Evolutionary conservation across 805 yeast species (phyloP).

Genomic region (Lachancea sp.): DNA sequence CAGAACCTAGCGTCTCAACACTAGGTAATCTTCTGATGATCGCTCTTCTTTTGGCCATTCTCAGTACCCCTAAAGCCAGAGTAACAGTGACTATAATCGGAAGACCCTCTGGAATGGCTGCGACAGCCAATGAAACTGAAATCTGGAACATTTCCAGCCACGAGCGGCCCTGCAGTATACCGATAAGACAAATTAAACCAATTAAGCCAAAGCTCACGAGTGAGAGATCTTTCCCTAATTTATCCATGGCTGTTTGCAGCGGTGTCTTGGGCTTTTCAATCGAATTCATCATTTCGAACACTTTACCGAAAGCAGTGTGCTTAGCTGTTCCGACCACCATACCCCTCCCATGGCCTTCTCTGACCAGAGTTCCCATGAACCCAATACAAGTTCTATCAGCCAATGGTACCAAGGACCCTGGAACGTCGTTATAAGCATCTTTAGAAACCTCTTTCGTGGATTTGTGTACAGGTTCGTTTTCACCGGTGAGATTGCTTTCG

Average conservation of each 20-base stretch:
- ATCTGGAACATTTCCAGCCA: slow-evolving; percentile 99
- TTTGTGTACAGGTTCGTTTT: slow-evolving; percentile 80
- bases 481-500: slow-evolving; percentile 95
- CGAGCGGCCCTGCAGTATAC: slow-evolving; percentile 83
- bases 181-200: slow-evolving; percentile 86
- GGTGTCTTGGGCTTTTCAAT: slow-evolving; percentile 99
- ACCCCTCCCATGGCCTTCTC: slow-evolving; percentile 94
- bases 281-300: slow-evolving; percentile 89
- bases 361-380: slow-evolving; percentile 94
- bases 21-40: slow-evolving; percentile 91
- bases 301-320: slow-evolving; percentile 89
- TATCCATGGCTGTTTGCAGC: slow-evolving; percentile 90
- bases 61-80: slow-evolving; percentile 86
- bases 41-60: slow-evolving; percentile 94
- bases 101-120: slow-evolving; percentile 98
- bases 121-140: slow-evolving; percentile 95
- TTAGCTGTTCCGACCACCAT: slow-evolving; percentile 86
- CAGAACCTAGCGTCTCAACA: slow-evolving; percentile 92
- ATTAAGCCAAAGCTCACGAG: slow-evolving; percentile 78
- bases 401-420: slow-evolving; percentile 42
- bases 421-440: slow-evolving; percentile 24
- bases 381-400: slow-evolving; percentile 75
- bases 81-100: slow-evolving; percentile 98
- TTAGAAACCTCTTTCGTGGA: slow-evolving; percentile 38
- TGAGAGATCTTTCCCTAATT: slow-evolving; percentile 86